Percentiles rank a stretch among this genome's conserved stretches.
These are phyloP conservation scores for Madurella mycetomatis DNA, from an alignment of 2,329 filamentous ascomycete species.

Conservation along the genomic window DNA sequence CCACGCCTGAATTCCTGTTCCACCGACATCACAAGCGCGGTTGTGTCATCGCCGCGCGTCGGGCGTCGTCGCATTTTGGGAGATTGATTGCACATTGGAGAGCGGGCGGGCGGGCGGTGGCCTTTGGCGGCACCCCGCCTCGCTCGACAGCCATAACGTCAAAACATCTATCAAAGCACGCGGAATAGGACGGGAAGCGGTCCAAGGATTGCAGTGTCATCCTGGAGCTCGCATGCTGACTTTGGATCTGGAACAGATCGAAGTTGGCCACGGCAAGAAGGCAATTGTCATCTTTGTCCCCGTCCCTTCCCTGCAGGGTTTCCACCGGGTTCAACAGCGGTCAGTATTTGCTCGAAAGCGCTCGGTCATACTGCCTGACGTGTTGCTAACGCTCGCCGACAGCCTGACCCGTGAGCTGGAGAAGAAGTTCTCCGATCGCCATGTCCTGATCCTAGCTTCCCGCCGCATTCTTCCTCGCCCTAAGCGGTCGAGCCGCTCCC, in stretches of 20 bases:
- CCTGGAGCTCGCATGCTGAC: conserved; percentile 75
- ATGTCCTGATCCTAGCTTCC: conserved; percentile 97
- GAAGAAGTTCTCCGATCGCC: conserved; percentile 99
- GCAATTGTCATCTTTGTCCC: conserved; percentile 99
- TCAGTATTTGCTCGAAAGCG: conserved; percentile 48
- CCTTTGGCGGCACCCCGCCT: conserved; percentile 17
- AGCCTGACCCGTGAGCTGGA: conserved; percentile 99
- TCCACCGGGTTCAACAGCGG: conserved; percentile 99
- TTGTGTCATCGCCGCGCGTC: conserved; percentile 19
- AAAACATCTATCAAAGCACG: conserved; percentile 29
- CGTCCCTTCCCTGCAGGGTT: conserved; percentile 94
- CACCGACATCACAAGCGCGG: conserved; percentile 29
- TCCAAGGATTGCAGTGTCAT: conserved; percentile 56
- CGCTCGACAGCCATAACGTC: conserved; percentile 24
- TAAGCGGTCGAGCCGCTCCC: conserved; percentile 95
- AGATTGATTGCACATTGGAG: conserved; percentile 27
- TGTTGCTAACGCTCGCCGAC: conserved; percentile 10
- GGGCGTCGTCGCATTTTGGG: conserved; percentile 25
- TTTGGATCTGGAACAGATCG: conserved; percentile 76
- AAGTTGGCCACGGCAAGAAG: conserved; percentile 99
- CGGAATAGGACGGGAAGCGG: conserved; percentile 70
- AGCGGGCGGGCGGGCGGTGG: conserved; percentile 18
- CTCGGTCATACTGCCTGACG: neutral
- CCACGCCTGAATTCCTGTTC: conserved; percentile 42
- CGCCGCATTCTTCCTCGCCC: conserved; percentile 98